Base-by-base conservation (phyloP, 2,329 filamentous ascomycete genomes). In the Aspergillus alliaceus region DNA sequence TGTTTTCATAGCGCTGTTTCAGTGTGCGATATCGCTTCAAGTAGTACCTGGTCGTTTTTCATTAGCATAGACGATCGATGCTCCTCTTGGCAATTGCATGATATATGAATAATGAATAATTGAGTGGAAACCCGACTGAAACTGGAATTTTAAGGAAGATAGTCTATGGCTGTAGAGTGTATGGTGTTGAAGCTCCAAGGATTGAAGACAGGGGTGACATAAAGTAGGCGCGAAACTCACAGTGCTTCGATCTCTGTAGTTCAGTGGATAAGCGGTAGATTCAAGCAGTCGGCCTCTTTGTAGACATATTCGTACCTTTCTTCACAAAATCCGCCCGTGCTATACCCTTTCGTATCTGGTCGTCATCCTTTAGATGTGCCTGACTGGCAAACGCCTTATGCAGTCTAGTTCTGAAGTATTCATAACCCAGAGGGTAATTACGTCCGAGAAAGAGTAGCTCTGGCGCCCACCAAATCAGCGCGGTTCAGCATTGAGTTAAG, bases 21-120 rank as follows among this genome's bases (percentile, higher is more conserved):
- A 97, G 78, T 25, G 90, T 86, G 66, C 93, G 88, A 78, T 97
- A 97, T 72, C 90, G 85, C 80, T 96, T 96, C 68, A 97, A 81
- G 78, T 95, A 96, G 76, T 96, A 96, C 72, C 91, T 96, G 72
- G 60, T 57, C 60, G 53, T 62, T 63, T 59, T 53, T 54, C 61
- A 64, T 73, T 59, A 70, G 65, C 57, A 64, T 56, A 44, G 54
- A 47, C 53, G 54, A 50, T 53, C 34, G 51, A 56, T 48, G 51
- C 52, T 53, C 51, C 29, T 37, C 51, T 56, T 48, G 22, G n/a
- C 15, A 32, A 25, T 54, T 44, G 49, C 15, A 18, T 49, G 18
- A 46, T 37, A 42, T 51, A 62, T 66, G 37, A 56, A 67, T 64
- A 61, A 66, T 64, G 58, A 61, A 61, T 46, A 51, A 50, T 53